phyloP scores from a whole-genome alignment of 2,329 filamentous ascomycete genomes.

The Fusarium duplospermum region DNA sequence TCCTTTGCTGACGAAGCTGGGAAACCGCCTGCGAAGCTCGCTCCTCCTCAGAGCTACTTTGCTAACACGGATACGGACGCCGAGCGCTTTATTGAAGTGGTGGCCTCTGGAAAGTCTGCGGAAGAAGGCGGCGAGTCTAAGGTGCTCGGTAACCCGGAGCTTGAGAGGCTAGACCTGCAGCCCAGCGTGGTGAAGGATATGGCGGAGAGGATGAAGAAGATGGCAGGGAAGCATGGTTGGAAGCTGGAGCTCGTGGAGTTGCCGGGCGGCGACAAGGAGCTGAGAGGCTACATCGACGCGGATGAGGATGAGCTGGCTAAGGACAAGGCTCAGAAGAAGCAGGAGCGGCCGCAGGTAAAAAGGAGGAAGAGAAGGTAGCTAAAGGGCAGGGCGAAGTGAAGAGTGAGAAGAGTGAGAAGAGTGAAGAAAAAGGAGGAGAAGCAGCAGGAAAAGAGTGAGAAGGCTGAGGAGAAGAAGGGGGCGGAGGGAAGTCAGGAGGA shows the following conservation, averaged over 20 bases:
- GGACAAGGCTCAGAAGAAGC: constrained; percentile 36
- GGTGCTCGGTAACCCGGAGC: constrained; percentile 72
- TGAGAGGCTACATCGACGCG: constrained; percentile 76
- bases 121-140: constrained; percentile 72
- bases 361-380: constrained; percentile 45
- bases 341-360: constrained; percentile 16
- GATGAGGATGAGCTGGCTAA: constrained; percentile 54
- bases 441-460: not conserved
- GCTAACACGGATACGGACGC: constrained; percentile 39
- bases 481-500: constrained; percentile 57
- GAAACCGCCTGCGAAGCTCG: constrained; percentile 58
- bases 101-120: constrained; percentile 59
- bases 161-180: constrained; percentile 75
- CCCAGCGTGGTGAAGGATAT: constrained; percentile 76
- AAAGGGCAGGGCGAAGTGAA: constrained; percentile 30
- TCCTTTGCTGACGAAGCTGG: constrained; percentile 60
- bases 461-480: constrained; percentile 33
- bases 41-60: constrained; percentile 57
- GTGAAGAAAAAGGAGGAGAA: constrained; percentile 27
- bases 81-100: constrained; percentile 54
- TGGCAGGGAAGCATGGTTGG: constrained; percentile 80
- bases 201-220: constrained; percentile 73
- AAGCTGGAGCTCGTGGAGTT: constrained; percentile 82
- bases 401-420: constrained; percentile 14
- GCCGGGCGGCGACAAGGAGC: constrained; percentile 66